phyloP scores from a whole-genome alignment of 345 rosid genomes.

The Lumnitzera racemosa region DNA sequence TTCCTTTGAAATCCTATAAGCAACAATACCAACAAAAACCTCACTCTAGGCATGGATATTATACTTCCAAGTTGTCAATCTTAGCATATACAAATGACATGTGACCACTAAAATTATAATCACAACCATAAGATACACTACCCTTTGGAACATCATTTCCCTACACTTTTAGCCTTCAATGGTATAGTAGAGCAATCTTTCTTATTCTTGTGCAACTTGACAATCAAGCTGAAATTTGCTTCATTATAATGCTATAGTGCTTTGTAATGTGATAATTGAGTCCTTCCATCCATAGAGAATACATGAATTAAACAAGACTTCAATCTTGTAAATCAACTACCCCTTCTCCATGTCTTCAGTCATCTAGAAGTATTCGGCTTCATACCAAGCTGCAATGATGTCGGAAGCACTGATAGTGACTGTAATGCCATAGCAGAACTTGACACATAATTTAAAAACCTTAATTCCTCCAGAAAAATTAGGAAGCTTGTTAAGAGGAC shows the following conservation, averaged over 20 bases:
- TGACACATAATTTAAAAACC: slow-evolving; percentile 89
- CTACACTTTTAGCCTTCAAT: no score
- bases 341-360: slow-evolving; percentile 95
- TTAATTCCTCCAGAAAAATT: slow-evolving; percentile 88
- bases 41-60: no score
- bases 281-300: slow-evolving; percentile 90
- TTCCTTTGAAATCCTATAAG: no score
- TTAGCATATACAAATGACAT: no score
- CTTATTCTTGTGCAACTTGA: no score
- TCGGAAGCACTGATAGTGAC: slow-evolving; percentile 87
- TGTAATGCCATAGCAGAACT: slow-evolving; percentile 92
- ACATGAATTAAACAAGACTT: slow-evolving; percentile 84
- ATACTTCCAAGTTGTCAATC: no score
- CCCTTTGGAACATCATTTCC: no score
- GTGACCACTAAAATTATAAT: no score
- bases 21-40: no score
- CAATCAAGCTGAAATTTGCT: no score
- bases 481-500: slow-evolving; percentile 54
- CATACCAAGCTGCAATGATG: slow-evolving; percentile 79
- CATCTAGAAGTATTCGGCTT: slow-evolving; percentile 91
- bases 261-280: slow-evolving; percentile 73
- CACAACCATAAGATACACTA: no score
- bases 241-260: slow-evolving; percentile 43
- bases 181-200: no score
- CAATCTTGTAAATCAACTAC: slow-evolving; percentile 79